Base-by-base conservation (phyloP, 768 basidiomycete genomes). In the Phlebiopsis flavidoalba region DNA sequence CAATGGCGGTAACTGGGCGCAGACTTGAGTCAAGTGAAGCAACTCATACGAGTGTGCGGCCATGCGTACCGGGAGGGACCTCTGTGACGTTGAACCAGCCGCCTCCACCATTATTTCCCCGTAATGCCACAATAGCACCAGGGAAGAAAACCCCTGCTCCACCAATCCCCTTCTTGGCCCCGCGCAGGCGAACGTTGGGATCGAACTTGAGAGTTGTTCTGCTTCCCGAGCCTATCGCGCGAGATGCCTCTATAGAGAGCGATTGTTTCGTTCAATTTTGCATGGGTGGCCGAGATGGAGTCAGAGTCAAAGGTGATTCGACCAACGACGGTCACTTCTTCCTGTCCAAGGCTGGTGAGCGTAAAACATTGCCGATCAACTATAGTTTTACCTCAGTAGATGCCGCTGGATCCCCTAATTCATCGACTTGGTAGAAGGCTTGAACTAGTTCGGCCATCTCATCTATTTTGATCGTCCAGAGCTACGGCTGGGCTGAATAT, bases 101-200 rank as follows among this genome's bases (percentile, higher is more conserved):
- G 5, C 92, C 95, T 1, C 94, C 92, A 0, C 95, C 94, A 72
- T 98, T 98, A 70, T 82, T 84, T 0, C 97, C 97, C 62, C 85
- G 91, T 35, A 98, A 69, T 0, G 89, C 94, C 1, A 88, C 88
- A 55, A 98, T 84, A 31, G 87, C 87, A 3, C 97, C 97, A 5
- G 95, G 93, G 69, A 95, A 98, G 46, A 98, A 70, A n/a, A n/a
- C n/a, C 0, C 91, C 87, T 10, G 88, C 73, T 0, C 86, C 85
- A 15, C 81, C 83, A 10, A 83, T 76, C 11, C 89, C 91, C 58
- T 79, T 79, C 14, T 77, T 68, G 1, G 82, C 80, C 17, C 87
- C 87, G 43, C 88, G 81, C 1, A 96, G 79, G 65, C 84, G 85
- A 57, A 91, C 76, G 21, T 77, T 75, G 5, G 82, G 75, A 35